Conservation (phyloP, 768 basidiomycete genomes). For the Kwoniella sp. region DNA sequence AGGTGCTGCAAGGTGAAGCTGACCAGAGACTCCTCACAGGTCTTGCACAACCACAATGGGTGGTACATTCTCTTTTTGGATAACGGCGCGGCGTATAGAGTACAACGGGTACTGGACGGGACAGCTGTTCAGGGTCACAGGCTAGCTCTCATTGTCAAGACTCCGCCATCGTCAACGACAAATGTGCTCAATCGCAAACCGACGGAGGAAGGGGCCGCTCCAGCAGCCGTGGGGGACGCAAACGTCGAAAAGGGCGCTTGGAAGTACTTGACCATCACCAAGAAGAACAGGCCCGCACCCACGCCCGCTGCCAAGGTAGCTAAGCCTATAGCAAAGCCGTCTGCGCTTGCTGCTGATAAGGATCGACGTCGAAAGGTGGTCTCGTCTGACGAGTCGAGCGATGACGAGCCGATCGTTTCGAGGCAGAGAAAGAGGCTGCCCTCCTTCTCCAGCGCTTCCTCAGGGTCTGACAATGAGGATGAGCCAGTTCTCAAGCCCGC, state of each 20-base stretch:
- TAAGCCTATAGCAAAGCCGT: neutral
- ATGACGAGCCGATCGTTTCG: neutral
- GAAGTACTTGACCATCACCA: constrained; percentile 36
- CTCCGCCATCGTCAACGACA: constrained; percentile 46
- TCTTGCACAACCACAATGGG: constrained; percentile 65
- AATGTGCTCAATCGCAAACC: neutral
- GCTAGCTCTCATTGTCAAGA: constrained; percentile 32
- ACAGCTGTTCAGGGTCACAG: constrained; percentile 34
- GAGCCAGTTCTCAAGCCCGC: neutral
- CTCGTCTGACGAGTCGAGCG: constrained; percentile 10
- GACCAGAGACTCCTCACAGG: constrained; percentile 56
- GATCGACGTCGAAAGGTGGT: neutral
- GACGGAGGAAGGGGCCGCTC: neutral
- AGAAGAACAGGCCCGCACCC: constrained; percentile 27
- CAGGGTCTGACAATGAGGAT: constrained; percentile 21
- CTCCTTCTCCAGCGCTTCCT: constrained; percentile 19
- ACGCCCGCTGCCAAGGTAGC: neutral
- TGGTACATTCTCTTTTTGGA: constrained; percentile 79
- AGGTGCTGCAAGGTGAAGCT: too few species aligned
- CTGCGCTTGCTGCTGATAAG: neutral
- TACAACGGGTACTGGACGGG: constrained; percentile 60
- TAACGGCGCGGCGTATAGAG: constrained; percentile 61
- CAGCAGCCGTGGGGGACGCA: neutral
- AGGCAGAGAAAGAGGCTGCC: constrained; percentile 9
- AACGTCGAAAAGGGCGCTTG: constrained; percentile 20